Base-by-base conservation (phyloP, 2,329 filamentous ascomycete species). In the Sporothrix humicola region DNA sequence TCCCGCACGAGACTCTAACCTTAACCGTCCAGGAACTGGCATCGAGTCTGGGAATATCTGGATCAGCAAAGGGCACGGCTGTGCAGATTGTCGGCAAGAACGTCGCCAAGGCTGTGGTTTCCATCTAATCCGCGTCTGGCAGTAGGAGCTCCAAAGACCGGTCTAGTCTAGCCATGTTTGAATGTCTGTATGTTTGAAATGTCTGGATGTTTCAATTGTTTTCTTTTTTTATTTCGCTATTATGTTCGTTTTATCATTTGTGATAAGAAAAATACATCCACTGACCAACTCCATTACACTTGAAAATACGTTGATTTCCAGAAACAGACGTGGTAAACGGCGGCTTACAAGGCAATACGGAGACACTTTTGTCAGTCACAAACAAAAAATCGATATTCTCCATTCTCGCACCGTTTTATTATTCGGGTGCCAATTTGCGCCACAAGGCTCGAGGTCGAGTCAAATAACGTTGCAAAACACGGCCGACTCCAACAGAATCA, bases 1-100 rank as follows among this genome's bases (percentile, higher is more conserved):
- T 86, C 83, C 88, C 89, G 0, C 79, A 81, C 0, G 89, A 91
- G 81, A 85, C 80, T 71, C 61, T 89, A 6, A 80, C 78, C 9
- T 23, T 87, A 69, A 77, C 77, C 0, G 82, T 85, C 9, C 44
- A 48, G 48, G 61, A 54, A 58, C 23, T 63, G 50, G 58, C 31
- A 12, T 13, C 46, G 31, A 37, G 31, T 5, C 59, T 56, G 26
- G 48, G 70, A 10, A 31, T 63, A 9, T n/a, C 42, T 9, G 52
- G 71, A 2, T 26, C 20, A 4, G 26, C 17, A 0, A 63, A 42
- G 12, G 59, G 59, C 6, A 44, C 37, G 44, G 77, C 76, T n/a
- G 75, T 81, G 3, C 76, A 79, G 23, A 72, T 81, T 15, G 77
- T 68, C 2, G 80, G 80, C 12, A 77, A 77, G 75, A 81, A 81